These are phyloP conservation scores for Yamadazyma ubonensis DNA, from an alignment of 805 yeast genomes.

Conservation along the genomic window DNA sequence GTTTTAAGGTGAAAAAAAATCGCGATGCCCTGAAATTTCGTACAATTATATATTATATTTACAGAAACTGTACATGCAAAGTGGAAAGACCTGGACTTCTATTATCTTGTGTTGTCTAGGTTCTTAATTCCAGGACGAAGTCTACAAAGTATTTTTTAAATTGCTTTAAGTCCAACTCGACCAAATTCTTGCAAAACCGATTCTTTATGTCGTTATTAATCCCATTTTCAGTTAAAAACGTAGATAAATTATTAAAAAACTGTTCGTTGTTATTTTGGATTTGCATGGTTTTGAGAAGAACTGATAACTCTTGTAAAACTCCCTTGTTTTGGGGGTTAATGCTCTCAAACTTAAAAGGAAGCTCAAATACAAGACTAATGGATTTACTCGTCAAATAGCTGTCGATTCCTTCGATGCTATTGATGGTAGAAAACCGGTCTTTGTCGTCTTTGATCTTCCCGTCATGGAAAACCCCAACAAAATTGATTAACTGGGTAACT, in stretches of 20 bases:
- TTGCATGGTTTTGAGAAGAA: constrained; percentile 63
- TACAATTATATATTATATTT: constrained; percentile 9
- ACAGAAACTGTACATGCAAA: constrained; percentile 11
- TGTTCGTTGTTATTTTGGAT: constrained; percentile 39
- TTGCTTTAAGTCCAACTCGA: constrained; percentile 54
- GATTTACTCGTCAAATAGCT: constrained; percentile 66
- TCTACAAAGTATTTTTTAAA: constrained; percentile 69
- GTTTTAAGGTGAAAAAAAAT: background rate
- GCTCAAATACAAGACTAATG: constrained; percentile 68
- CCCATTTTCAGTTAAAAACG: constrained; percentile 54
- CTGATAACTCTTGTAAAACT: constrained; percentile 71
- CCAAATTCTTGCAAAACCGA: constrained; percentile 61
- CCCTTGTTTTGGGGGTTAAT: constrained; percentile 72
- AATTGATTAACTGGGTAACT: constrained; percentile 63
- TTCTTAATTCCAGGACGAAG: constrained; percentile 24
- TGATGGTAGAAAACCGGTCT: constrained; percentile 50
- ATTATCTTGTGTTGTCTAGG: constrained; percentile 1
- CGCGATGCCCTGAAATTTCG: constrained; percentile 1
- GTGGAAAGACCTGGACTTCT: background rate
- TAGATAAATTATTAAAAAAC: constrained; percentile 47
- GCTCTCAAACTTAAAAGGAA: constrained; percentile 69
- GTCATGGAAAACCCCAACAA: constrained; percentile 62
- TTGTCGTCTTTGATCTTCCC: constrained; percentile 63
- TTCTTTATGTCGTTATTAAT: constrained; percentile 58
- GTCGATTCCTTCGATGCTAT: constrained; percentile 67